Evolutionary conservation across 169 alveolate species (phyloP), one percentile per base, ranked within the genome.

Genomic region (Besnoitia besnoiti): DNA sequence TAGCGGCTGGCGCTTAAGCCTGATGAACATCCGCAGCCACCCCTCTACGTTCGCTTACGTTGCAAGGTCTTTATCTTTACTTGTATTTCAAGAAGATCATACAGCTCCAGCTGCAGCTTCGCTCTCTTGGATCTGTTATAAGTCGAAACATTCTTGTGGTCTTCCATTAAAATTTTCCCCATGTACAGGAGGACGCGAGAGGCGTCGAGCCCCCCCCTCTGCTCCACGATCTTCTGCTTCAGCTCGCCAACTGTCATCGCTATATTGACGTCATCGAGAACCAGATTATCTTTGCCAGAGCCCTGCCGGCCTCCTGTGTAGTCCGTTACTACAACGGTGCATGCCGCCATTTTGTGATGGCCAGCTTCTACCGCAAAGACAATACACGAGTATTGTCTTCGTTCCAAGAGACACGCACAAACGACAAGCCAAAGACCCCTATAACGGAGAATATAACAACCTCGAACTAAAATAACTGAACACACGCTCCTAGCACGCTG

Each of bases 111-210:
- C 40, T 85, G 33, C n/a, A 91, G 79, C 51, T 84, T 82, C n/a
- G 94, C 39, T 46, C 94, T 77, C n/a, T 77, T 76, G 44, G 94
- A 91, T 51, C 49, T 82, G 85, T 91, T 91, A 91, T 84, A 91
- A 0, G 39, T 47, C 88, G 40, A 39, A 39, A 91, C 89, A 30
- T 61, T 55, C 47, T 85, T 91, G 2, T 67, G 42, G 80, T 91
- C 89, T 24, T 51, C 88, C 40, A 91, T 62, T 46, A 24, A 39
- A 30, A 84, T 39, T 21, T 80, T 84, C 27, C 94, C 94, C 49
- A 85, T 59, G 89, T 49, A 85, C 50, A 91, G 89, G 27, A 91
- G n/a, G 24, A 85, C 62, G 44, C 50, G 14, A 24, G 73, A 90
- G 44, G 94, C 84, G 37, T 61, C 51, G 24, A 61, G 37, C 5